A percentile compares a stretch with the other conserved stretches of the same genome.
Conservation (phyloP, 2,329 filamentous ascomycete genomes). For the Colletotrichum lindemuthianum region DNA sequence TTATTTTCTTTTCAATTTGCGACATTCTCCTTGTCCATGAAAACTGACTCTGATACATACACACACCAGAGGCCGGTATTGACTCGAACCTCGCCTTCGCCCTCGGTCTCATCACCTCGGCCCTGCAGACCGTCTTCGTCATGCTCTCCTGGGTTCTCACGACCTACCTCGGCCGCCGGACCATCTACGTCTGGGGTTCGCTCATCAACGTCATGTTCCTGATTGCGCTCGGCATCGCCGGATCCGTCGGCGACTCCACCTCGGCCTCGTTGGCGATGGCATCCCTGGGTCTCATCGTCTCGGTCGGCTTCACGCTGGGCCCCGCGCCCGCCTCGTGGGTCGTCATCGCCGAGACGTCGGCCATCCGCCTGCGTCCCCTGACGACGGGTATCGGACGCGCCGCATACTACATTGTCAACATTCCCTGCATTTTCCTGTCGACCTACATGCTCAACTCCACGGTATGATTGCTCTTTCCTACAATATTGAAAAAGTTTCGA, state of each 20-base stretch:
- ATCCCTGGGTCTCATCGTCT: conserved; percentile 71
- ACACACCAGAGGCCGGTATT: conserved; percentile 67
- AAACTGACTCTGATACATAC: conserved; percentile 22
- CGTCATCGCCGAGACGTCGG: conserved; percentile 74
- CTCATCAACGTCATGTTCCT: conserved; percentile 63
- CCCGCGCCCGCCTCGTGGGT: conserved; percentile 73
- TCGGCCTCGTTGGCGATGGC: conserved; percentile 65
- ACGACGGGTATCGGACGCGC: conserved; percentile 73
- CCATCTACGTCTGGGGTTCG: conserved; percentile 72
- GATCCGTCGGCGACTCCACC: conserved; percentile 50
- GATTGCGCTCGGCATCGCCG: conserved; percentile 68
- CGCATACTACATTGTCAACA: conserved; percentile 71
- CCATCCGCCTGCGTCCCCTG: conserved; percentile 71
- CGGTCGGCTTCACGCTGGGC: conserved; percentile 70
- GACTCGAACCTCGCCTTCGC: conserved; percentile 64
- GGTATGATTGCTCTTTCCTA: conserved; percentile 42
- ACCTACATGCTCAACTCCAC: conserved; percentile 69
- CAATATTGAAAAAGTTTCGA: not conserved
- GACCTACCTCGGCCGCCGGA: conserved; percentile 69
- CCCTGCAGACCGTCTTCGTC: conserved; percentile 69
- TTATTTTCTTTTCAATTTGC: not conserved
- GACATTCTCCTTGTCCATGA: not conserved
- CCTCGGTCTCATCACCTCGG: conserved; percentile 72
- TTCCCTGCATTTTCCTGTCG: conserved; percentile 72
- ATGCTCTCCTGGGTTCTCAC: conserved; percentile 76